A percentile compares a stretch with the other conserved stretches of the same genome.
Conservation (phyloP, 768 basidiomycete species). For the Serendipita sp. region DNA sequence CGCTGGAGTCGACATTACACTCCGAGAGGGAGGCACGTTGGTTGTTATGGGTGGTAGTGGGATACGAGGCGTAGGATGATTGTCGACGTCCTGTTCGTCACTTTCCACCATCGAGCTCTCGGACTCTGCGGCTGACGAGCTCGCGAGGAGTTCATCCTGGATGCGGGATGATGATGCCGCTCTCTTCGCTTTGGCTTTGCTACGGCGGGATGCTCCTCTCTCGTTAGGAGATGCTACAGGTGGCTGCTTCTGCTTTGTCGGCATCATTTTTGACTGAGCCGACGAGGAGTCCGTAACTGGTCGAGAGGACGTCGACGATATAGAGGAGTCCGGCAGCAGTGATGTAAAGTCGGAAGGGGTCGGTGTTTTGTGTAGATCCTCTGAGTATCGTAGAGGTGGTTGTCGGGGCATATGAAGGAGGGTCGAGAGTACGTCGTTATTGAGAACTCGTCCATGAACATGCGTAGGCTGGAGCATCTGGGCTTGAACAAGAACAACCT, state of each 20-base stretch:
- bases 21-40: neutral
- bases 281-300: neutral
- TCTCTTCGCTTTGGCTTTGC: neutral
- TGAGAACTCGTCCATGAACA: neutral
- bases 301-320: neutral
- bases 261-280: neutral
- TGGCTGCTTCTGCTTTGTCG: neutral
- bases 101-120: slow-evolving; percentile 4
- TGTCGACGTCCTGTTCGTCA: neutral
- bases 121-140: neutral
- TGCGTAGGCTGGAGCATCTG: neutral
- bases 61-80: neutral
- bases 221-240: neutral
- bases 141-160: neutral
- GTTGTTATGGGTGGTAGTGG: neutral
- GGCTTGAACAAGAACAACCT: neutral
- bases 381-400: neutral
- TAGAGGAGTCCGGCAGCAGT: neutral
- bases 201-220: neutral
- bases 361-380: neutral
- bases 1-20: neutral
- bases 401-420: neutral
- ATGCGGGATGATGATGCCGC: neutral
- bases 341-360: neutral
- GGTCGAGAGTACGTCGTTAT: neutral